Conservation (phyloP, 176 grass and related monocot species). For the Juncus effusus region DNA sequence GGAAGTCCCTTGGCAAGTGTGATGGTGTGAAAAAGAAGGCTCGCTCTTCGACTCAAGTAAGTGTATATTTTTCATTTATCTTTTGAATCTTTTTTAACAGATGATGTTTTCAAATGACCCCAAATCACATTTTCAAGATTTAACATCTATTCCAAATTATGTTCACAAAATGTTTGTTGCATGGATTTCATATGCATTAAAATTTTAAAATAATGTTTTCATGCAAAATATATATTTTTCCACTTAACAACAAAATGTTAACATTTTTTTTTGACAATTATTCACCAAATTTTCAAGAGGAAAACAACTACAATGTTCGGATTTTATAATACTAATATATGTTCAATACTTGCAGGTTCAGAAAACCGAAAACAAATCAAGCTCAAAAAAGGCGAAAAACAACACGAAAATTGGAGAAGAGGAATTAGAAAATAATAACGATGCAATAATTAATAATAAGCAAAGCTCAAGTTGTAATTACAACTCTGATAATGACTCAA, state of each 20-base stretch:
- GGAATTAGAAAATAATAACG: conserved; percentile 18
- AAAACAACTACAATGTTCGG: too few species aligned
- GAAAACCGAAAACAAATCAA: conserved; percentile 27
- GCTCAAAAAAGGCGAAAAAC: conserved; percentile 29
- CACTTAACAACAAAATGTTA: not conserved
- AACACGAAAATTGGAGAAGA: conserved; percentile 23
- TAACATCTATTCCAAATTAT: not conserved
- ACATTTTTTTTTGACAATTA: too few species aligned
- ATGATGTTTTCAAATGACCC: conserved; percentile 1
- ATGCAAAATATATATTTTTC: not conserved
- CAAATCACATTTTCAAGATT: not conserved
- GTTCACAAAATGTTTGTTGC: not conserved
- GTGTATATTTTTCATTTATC: conserved; percentile 7
- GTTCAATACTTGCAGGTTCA: conserved; percentile 19
- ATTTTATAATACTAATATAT: not conserved
- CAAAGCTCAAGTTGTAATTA: conserved; percentile 31
- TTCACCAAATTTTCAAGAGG: too few species aligned
- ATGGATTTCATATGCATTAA: not conserved
- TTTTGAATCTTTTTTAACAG: not conserved
- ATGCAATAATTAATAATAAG: conserved; percentile 4
- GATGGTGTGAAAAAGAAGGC: conserved; percentile 41
- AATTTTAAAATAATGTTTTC: not conserved
- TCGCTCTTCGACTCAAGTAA: conserved; percentile 32
- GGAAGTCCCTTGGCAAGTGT: conserved; percentile 31
- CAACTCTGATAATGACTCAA: conserved; percentile 44